Evolutionary conservation across 495 filamentous ascomycete genomes (phyloP), one percentile per base, ranked within the genome.

Genomic region (Daldinia vernicosa): DNA sequence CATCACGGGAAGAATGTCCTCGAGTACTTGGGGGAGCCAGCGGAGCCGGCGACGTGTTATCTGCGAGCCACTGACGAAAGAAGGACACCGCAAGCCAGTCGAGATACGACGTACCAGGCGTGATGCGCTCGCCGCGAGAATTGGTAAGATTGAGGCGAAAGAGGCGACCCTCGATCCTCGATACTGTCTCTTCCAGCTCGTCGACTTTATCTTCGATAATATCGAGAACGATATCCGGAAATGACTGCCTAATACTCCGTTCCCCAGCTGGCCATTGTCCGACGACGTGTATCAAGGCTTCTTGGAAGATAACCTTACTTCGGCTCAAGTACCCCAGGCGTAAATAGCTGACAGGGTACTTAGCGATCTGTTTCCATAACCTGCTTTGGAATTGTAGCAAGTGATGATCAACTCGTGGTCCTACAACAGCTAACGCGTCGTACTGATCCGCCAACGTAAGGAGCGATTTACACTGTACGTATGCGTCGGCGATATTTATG

Each of bases 301-400:
- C 94, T 54, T 91, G 87, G 77, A 96, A 97, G 67, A 97, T 96
- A 60, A 92, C 89, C 69, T 92, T 91, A 63, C 88, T 92, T 43
- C 93, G 88, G 5, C 93, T 90, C 19, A 97, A 82, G 73, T 94
- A 97, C 22, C 93, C 94, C 4, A 98, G 85, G 52, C 94, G 94
- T 12, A 98, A 87, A 75, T 98, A 98, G 74, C 87, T 91, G 15
- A 94, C 91, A 17, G 94, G 94, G 76, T 97, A 97, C 78, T 96
- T 97, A 39, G 93, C 92, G 63, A 97, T 95, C 74, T 97, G 93
- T 76, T 95, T 95, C 89, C 93, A 97, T 0, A 97, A 85, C 15
- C 92, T 86, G 28, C 89, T 91, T 66, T 94, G 92, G 79, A 97
- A 98, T 62, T 94, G 93, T 1, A 98, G 83, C 3, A 98, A 82